Percentiles rank a stretch among this genome's conserved stretches.
Evolutionary conservation across 2,329 filamentous ascomycete genomes (phyloP).

Genomic region (Onygenales sp.): DNA sequence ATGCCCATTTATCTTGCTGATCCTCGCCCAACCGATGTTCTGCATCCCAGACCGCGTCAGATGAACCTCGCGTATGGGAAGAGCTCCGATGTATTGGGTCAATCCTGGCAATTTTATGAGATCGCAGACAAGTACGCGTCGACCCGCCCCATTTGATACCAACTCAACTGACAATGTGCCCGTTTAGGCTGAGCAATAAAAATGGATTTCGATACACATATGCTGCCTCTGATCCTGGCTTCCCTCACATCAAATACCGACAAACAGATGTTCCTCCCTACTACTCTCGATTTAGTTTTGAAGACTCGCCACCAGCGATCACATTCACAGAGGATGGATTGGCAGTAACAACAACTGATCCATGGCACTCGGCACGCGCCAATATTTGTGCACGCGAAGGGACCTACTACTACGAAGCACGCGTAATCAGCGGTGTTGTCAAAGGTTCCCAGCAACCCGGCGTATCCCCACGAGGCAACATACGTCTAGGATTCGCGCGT

Average conservation of each 20-base stretch:
- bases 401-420: slow-evolving; percentile 89
- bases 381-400: slow-evolving; percentile 88
- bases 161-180: neutral
- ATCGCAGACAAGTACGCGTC: slow-evolving; percentile 28
- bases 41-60: slow-evolving; percentile 31
- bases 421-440: slow-evolving; percentile 61
- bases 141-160: neutral
- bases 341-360: slow-evolving; percentile 81
- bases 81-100: slow-evolving; percentile 23
- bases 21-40: slow-evolving; percentile 26
- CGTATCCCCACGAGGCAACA: slow-evolving; percentile 31
- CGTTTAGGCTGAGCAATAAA: slow-evolving; percentile 48
- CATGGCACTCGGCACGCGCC: slow-evolving; percentile 81
- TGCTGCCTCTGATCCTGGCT: slow-evolving; percentile 80
- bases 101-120: slow-evolving; percentile 34
- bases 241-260: slow-evolving; percentile 83
- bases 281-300: slow-evolving; percentile 77
- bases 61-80: slow-evolving; percentile 28
- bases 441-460: slow-evolving; percentile 16
- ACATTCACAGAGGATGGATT: slow-evolving; percentile 67
- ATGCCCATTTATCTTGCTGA: slow-evolving; percentile 32
- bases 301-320: slow-evolving; percentile 79
- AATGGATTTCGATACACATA: slow-evolving; percentile 78
- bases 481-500: slow-evolving; percentile 39
- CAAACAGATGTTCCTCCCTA: slow-evolving; percentile 80